phyloP scores from a whole-genome alignment of 148 eudicot species.

The Vaccinium macrocarpon region DNA sequence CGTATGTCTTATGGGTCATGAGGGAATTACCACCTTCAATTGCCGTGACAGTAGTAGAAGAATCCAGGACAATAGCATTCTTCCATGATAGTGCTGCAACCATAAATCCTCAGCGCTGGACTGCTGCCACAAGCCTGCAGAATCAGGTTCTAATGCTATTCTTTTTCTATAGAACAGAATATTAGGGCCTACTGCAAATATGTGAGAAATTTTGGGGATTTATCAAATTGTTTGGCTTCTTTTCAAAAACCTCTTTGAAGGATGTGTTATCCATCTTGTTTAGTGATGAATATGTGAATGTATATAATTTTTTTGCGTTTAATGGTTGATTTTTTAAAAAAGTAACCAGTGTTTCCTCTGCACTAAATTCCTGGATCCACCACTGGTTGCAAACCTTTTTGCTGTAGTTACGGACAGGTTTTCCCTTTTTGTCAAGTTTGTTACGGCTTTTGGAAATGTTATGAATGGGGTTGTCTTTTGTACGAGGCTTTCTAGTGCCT shows the following conservation, averaged over 20 bases:
- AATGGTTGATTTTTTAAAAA: background rate
- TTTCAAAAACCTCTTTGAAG: background rate
- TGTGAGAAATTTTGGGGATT: background rate
- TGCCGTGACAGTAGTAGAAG: conserved; percentile 36
- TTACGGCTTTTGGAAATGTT: too few relatives aligned
- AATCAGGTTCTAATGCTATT: conserved; percentile 62
- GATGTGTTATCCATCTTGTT: background rate
- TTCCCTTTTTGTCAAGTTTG: too few relatives aligned
- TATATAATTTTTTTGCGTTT: background rate
- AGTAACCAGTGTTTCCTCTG: background rate
- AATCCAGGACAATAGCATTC: conserved; percentile 65
- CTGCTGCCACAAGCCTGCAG: conserved; percentile 55
- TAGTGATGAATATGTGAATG: background rate
- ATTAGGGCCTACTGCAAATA: background rate
- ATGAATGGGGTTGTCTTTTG: too few relatives aligned
- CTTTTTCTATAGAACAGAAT: background rate
- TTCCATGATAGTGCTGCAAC: conserved; percentile 52
- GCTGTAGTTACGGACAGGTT: too few relatives aligned
- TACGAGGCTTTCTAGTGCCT: too few relatives aligned
- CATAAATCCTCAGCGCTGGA: conserved; percentile 63
- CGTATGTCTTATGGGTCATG: conserved; percentile 79
- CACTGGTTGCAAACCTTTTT: background rate
- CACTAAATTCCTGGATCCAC: background rate
- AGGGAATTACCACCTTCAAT: conserved; percentile 75
- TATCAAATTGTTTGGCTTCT: background rate